Evolutionary conservation across 2,329 filamentous ascomycete genomes (phyloP), one percentile per base, ranked within the genome.

Genomic region (Orbilia blumenaviensis): DNA sequence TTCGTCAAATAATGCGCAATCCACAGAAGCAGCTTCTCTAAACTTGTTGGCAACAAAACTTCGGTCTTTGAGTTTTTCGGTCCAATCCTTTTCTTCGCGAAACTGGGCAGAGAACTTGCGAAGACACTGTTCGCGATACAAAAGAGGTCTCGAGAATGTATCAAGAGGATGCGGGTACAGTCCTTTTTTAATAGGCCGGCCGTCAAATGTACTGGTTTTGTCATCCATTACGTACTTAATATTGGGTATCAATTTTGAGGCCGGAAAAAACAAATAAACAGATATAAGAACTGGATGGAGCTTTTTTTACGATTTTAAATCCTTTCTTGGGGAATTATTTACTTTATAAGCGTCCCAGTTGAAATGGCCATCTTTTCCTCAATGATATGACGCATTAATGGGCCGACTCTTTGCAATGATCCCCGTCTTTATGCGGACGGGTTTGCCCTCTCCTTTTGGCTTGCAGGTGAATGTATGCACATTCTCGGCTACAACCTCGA

Each of bases 81-180:
- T 56, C 62, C 62, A 66, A n/a, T 66, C 21, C 7, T 36, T 23
- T 50, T 66, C 32, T 16, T 66, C 62, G 1, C 62, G 44, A 25
- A 66, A 36, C 6, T 9, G 5, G 0, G 62, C 62, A 4, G 46
- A 54, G 21, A 66, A 66, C 4, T 56, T 52, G 6, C 62, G 62
- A 9, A 66, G 23, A 16, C 34, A 52, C 12, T 66, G 44, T 18
- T 66, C 62, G 8, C 62, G 62, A 32, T 44, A 61, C 6, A 61
- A 4, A 6, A 61, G 16, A n/a, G 52, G 52, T 18, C 52, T 38
- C 2, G 32, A 36, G 4, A 56, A 56, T 14, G 52, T 56, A 38
- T 56, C 52, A 7, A 56, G 9, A 2, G 52, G 52, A 12, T 56
- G 52, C 12, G 52, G 52, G 14, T 56, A 56, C 10, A 56, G 18